Evolutionary conservation across 116 monocot species (phyloP).

Genomic region (Iris pallida): DNA sequence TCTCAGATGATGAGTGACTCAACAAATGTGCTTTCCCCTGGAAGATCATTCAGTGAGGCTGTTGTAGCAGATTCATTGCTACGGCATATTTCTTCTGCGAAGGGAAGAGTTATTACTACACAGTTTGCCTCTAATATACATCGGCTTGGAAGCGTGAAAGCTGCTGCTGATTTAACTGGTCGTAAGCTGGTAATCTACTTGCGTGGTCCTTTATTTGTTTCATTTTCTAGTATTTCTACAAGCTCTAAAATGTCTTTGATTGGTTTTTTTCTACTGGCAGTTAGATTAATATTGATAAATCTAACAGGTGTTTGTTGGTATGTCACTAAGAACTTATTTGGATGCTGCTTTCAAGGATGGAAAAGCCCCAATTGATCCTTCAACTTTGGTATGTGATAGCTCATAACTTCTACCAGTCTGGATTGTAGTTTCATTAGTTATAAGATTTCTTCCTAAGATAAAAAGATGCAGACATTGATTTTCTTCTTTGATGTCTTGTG

Average conservation of each 20-base stretch:
- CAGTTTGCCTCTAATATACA: constrained; percentile 99
- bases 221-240: constrained; percentile 6
- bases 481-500: constrained; percentile 2
- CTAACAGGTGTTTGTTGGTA: constrained; percentile 91
- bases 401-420: background rate
- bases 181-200: constrained; percentile 67
- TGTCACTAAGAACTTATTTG: constrained; percentile 93
- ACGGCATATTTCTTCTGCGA: constrained; percentile 77
- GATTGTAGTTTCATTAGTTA: no score
- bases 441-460: background rate
- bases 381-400: constrained; percentile 65
- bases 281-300: constrained; percentile 13
- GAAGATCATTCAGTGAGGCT: constrained; percentile 88
- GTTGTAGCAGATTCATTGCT: constrained; percentile 83
- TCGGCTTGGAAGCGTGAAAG: constrained; percentile 96
- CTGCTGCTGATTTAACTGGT: constrained; percentile 96
- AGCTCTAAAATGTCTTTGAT: background rate
- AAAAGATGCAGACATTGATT: background rate
- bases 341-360: constrained; percentile 99
- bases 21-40: constrained; percentile 90
- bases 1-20: constrained; percentile 99
- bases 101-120: constrained; percentile 95
- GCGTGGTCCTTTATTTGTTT: constrained; percentile 6
- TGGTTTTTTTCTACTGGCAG: background rate
- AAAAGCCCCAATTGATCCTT: constrained; percentile 98